A percentile compares a stretch with the other conserved stretches of the same genome.
Evolutionary conservation across 495 filamentous ascomycete species (phyloP).

Genomic region (Chaetomium cochliodes): DNA sequence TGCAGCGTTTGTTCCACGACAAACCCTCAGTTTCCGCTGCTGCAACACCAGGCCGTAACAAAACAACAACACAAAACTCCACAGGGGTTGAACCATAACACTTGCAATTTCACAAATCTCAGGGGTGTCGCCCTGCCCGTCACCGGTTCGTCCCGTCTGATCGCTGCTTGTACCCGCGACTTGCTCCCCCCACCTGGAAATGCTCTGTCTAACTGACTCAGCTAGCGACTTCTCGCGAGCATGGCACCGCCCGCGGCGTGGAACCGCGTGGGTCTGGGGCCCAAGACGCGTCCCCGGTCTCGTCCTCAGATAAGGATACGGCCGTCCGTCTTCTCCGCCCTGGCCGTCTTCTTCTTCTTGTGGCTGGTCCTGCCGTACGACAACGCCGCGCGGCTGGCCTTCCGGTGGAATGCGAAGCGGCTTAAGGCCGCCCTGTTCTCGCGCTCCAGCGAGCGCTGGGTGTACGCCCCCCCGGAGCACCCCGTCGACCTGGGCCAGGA

Average conservation of each 20-base stretch:
- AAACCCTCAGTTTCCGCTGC: neutral
- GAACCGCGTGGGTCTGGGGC: constrained; percentile 9
- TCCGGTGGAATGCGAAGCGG: constrained; percentile 25
- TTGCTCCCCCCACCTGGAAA: neutral
- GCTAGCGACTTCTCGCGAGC: neutral
- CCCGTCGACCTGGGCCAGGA: constrained; percentile 39
- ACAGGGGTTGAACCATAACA: neutral
- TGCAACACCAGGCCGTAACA: no score
- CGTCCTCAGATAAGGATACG: neutral
- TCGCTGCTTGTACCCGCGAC: neutral
- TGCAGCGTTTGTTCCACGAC: neutral
- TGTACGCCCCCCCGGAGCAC: constrained; percentile 22
- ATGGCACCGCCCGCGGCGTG: constrained; percentile 13
- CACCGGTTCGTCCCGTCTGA: neutral
- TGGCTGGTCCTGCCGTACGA: constrained; percentile 31
- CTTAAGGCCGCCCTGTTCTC: constrained; percentile 3
- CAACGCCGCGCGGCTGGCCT: constrained; percentile 24
- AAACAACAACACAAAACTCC: no score
- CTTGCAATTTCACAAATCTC: neutral
- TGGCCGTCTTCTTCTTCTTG: constrained; percentile 16
- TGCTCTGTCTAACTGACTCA: neutral
- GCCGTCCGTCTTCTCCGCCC: neutral
- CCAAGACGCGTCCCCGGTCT: neutral
- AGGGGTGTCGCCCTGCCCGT: neutral
- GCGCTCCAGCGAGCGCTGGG: constrained; percentile 25